phyloP scores from a whole-genome alignment of 306 rosid species.

The Aeschynomene evenia region DNA sequence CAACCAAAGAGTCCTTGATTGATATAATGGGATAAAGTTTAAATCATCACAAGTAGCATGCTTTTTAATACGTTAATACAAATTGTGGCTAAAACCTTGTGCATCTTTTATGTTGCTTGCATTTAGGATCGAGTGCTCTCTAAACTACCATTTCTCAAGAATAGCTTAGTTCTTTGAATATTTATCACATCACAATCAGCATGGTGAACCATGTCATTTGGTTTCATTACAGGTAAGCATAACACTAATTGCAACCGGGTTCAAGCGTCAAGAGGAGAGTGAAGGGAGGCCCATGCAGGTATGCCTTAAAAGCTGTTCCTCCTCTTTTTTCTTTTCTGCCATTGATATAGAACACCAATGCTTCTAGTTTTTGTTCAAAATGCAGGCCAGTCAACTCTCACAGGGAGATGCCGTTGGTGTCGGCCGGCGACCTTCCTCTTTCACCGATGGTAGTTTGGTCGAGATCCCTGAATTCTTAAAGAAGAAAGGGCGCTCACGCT shows the following conservation, averaged over 20 bases:
- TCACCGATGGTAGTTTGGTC: conserved; percentile 66
- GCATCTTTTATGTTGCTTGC: neutral
- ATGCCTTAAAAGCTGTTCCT: conserved; percentile 7
- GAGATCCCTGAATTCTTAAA: conserved; percentile 96
- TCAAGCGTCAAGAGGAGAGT: conserved; percentile 97
- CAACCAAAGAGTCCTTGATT: neutral
- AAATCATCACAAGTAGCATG: neutral
- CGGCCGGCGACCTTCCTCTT: conserved; percentile 69
- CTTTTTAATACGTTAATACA: neutral
- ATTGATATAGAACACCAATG: conserved; percentile 3
- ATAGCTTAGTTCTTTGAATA: conserved; percentile 2
- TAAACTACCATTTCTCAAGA: neutral
- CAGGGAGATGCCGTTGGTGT: conserved; percentile 72
- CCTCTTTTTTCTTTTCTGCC: neutral
- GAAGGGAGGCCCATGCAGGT: conserved; percentile 82
- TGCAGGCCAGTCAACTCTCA: conserved; percentile 66
- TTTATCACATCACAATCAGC: neutral
- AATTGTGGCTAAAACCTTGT: neutral
- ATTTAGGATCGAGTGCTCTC: neutral
- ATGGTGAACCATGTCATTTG: conserved; percentile 19
- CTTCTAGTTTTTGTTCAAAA: conserved; percentile 21
- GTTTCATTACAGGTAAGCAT: conserved; percentile 77
- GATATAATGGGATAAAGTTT: neutral
- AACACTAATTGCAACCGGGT: conserved; percentile 95
- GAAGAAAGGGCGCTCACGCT: conserved; percentile 96